These are phyloP conservation scores for Helotiales sp. DNA, from an alignment of 2,329 filamentous ascomycete genomes.

Conservation along the genomic window DNA sequence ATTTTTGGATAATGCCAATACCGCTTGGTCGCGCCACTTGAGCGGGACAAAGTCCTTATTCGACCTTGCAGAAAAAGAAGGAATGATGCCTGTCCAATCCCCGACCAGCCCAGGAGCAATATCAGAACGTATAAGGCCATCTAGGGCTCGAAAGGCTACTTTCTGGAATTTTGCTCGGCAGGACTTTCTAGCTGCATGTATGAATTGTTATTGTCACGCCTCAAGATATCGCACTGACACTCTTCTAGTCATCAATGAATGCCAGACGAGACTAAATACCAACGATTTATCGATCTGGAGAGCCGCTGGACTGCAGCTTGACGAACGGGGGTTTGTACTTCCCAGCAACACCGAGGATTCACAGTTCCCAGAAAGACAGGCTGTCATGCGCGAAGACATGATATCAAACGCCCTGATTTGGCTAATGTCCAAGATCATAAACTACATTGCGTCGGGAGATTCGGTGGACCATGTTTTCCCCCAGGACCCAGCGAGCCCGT, in stretches of 20 bases:
- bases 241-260: slow-evolving; percentile 59
- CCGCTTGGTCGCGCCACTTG: slow-evolving; percentile 67
- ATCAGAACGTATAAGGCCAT: slow-evolving; percentile 47
- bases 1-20: slow-evolving; percentile 66
- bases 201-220: slow-evolving; percentile 36
- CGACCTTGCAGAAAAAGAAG: slow-evolving; percentile 56
- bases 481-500: slow-evolving; percentile 43
- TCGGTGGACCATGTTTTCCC: slow-evolving; percentile 48
- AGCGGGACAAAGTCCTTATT: slow-evolving; percentile 69
- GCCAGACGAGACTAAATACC: slow-evolving; percentile 63
- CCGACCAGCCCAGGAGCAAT: slow-evolving; percentile 45
- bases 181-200: slow-evolving; percentile 67
- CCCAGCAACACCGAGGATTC: slow-evolving; percentile 50
- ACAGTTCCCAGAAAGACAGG: slow-evolving; percentile 50
- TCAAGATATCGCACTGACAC: not conserved
- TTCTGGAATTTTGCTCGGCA: slow-evolving; percentile 73
- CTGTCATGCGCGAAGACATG: slow-evolving; percentile 64
- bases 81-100: slow-evolving; percentile 50
- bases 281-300: slow-evolving; percentile 67
- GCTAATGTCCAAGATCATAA: slow-evolving; percentile 69
- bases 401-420: slow-evolving; percentile 68
- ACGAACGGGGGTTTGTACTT: slow-evolving; percentile 56
- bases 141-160: slow-evolving; percentile 60
- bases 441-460: slow-evolving; percentile 64
- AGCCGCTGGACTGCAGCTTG: slow-evolving; percentile 64